phyloP scores from a whole-genome alignment of 2,329 filamentous ascomycete genomes.

The Lachnellula subtilissima region DNA sequence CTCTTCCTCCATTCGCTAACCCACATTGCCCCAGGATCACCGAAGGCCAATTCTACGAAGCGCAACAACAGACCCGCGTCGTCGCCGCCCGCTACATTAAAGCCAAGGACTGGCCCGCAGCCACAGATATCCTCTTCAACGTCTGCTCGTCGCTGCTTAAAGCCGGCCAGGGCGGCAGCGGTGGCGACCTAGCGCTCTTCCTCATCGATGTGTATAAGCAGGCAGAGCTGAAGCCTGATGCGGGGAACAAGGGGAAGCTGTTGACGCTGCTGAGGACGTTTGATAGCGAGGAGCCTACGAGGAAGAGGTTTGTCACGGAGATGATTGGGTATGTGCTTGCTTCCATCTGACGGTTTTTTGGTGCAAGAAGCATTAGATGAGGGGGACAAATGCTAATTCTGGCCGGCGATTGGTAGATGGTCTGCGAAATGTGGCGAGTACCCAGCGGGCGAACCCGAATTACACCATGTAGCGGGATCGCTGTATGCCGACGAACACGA shows the following conservation, averaged over 20 bases:
- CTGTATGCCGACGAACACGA: constrained; percentile 92
- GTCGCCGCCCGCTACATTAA: constrained; percentile 94
- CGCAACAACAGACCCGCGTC: constrained; percentile 94
- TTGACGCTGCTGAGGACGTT: constrained; percentile 78
- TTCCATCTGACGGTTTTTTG: neutral
- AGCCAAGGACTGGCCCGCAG: constrained; percentile 74
- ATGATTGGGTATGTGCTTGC: constrained; percentile 60
- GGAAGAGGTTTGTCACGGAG: constrained; percentile 88
- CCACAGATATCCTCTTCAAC: constrained; percentile 78
- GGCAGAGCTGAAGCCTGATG: constrained; percentile 72
- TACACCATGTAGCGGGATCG: constrained; percentile 86
- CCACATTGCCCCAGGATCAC: constrained; percentile 56
- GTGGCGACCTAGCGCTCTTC: constrained; percentile 83
- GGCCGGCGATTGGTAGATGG: constrained; percentile 52
- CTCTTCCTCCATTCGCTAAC: neutral
- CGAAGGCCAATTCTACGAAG: constrained; percentile 94
- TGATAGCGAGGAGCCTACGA: constrained; percentile 74
- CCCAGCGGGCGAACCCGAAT: constrained; percentile 86
- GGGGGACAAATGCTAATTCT: constrained; percentile 7
- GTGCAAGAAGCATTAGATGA: no score
- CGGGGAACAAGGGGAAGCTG: constrained; percentile 68
- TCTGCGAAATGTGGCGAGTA: constrained; percentile 79
- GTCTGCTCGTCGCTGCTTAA: constrained; percentile 83
- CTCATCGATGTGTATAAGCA: constrained; percentile 89
- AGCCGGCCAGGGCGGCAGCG: constrained; percentile 89